phyloP scores from a whole-genome alignment of 495 filamentous ascomycete species.

The Aspergillus ostianus region DNA sequence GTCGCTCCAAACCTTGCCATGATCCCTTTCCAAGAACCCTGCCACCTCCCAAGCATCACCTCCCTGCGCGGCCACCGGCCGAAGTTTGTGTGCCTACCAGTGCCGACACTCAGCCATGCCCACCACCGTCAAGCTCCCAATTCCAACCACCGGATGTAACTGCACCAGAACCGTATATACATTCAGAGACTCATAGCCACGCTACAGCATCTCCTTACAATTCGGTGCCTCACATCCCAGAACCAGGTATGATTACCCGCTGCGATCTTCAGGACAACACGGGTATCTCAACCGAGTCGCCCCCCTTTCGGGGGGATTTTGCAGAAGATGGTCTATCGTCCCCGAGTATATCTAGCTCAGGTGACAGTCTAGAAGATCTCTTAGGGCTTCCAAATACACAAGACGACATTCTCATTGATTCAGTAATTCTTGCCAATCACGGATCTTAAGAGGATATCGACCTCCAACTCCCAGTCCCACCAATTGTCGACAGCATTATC shows the following conservation, averaged over 20 bases:
- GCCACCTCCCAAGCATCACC: slow-evolving; percentile 18
- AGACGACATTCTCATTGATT: slow-evolving; percentile 21
- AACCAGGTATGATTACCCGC: too few species aligned
- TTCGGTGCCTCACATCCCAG: too few species aligned
- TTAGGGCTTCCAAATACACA: slow-evolving; percentile 11
- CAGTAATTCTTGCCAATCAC: slow-evolving; percentile 18
- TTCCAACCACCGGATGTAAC: background rate
- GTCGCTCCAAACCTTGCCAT: too few species aligned
- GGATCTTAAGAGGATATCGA: slow-evolving; percentile 8
- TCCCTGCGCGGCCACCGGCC: slow-evolving; percentile 20
- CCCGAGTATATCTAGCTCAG: slow-evolving; percentile 21
- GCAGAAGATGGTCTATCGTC: slow-evolving; percentile 9
- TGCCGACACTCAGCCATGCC: slow-evolving; percentile 5
- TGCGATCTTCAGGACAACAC: slow-evolving; percentile 11
- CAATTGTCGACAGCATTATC: slow-evolving; percentile 2
- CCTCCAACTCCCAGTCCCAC: slow-evolving; percentile 3
- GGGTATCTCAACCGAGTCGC: slow-evolving; percentile 11
- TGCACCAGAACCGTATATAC: background rate
- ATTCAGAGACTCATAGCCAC: background rate
- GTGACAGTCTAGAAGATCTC: slow-evolving; percentile 15
- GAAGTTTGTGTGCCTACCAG: slow-evolving; percentile 19
- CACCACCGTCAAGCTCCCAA: slow-evolving; percentile 2
- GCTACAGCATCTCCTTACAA: too few species aligned
- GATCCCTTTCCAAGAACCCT: too few species aligned
- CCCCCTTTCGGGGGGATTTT: slow-evolving; percentile 12